Evolutionary conservation across 2,329 filamentous ascomycete genomes (phyloP).

Genomic region (Diaporthe vaccinii): DNA sequence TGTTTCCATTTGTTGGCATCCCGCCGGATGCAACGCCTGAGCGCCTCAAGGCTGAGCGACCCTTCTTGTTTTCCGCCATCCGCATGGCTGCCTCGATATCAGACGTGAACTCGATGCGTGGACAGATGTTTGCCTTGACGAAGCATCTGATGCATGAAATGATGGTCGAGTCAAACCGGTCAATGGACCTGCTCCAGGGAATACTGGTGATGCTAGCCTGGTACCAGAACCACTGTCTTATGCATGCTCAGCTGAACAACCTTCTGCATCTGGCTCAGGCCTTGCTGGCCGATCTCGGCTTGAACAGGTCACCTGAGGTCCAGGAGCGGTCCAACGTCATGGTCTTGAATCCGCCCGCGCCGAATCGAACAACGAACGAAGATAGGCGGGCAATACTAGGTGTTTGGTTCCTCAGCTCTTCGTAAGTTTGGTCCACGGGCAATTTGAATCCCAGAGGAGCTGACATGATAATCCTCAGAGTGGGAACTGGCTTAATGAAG

Average conservation of each 20-base stretch:
- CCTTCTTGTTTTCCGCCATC: conserved; percentile 64
- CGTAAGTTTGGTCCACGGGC: conserved; percentile 54
- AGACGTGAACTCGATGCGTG: conserved; percentile 61
- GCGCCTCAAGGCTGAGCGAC: conserved; percentile 55
- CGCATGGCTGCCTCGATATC: conserved; percentile 64
- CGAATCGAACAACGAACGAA: conserved; percentile 60
- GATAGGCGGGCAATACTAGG: conserved; percentile 66
- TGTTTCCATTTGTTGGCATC: conserved; percentile 63
- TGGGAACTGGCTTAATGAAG: conserved; percentile 58
- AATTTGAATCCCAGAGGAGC: not conserved
- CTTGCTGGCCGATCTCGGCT: conserved; percentile 61
- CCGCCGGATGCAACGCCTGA: conserved; percentile 52
- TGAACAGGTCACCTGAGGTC: conserved; percentile 57
- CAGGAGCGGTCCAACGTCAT: conserved; percentile 59
- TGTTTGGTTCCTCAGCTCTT: conserved; percentile 67
- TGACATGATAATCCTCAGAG: conserved; percentile 48
- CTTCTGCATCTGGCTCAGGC: conserved; percentile 63
- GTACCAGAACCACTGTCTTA: conserved; percentile 68
- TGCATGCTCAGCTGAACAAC: conserved; percentile 66
- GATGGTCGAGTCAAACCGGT: conserved; percentile 63
- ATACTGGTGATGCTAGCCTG: conserved; percentile 64
- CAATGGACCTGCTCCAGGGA: conserved; percentile 63
- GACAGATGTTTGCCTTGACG: conserved; percentile 63
- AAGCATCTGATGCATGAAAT: conserved; percentile 61
- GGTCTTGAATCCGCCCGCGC: conserved; percentile 55